Percentiles rank a stretch among this genome's conserved stretches.
These are phyloP conservation scores for Polychytrium aggregatum DNA, from an alignment of 192 early-diverging fungal genomes.

Conservation along the genomic window DNA sequence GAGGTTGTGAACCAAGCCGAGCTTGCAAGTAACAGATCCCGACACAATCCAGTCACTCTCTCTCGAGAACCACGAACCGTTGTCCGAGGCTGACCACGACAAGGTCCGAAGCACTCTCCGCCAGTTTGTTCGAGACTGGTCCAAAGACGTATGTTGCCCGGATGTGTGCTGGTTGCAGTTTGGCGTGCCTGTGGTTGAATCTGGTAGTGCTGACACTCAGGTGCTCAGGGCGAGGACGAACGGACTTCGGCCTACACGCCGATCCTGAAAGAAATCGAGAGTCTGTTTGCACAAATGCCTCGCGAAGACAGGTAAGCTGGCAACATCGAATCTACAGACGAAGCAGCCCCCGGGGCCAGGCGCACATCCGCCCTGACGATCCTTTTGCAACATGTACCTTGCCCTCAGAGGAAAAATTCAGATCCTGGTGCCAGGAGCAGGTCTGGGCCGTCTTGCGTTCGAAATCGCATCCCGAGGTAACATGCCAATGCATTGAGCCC, in stretches of 20 bases:
- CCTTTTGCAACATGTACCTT: constrained; percentile 6
- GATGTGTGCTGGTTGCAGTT: background rate
- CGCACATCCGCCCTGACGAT: background rate
- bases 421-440: constrained; percentile 91
- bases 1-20: too few species aligned
- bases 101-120: constrained; percentile 80
- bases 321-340: constrained; percentile 1
- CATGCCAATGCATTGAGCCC: too few species aligned
- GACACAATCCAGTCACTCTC: too few species aligned
- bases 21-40: too few species aligned
- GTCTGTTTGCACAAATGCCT: constrained; percentile 37
- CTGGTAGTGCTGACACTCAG: background rate
- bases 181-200: background rate
- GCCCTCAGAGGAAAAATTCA: constrained; percentile 40
- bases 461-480: constrained; percentile 74
- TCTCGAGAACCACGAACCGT: too few species aligned
- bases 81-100: constrained; percentile 72
- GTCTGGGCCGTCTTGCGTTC: constrained; percentile 83
- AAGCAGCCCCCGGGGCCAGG: background rate
- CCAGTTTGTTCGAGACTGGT: constrained; percentile 96
- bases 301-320: constrained; percentile 32
- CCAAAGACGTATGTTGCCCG: constrained; percentile 45
- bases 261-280: constrained; percentile 60
- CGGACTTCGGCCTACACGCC: constrained; percentile 70
- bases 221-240: constrained; percentile 52